Evolutionary conservation across 73 alveolate species (phyloP), one percentile per base, ranked within the genome.

Genomic region (Durusdinium trenchii): DNA sequence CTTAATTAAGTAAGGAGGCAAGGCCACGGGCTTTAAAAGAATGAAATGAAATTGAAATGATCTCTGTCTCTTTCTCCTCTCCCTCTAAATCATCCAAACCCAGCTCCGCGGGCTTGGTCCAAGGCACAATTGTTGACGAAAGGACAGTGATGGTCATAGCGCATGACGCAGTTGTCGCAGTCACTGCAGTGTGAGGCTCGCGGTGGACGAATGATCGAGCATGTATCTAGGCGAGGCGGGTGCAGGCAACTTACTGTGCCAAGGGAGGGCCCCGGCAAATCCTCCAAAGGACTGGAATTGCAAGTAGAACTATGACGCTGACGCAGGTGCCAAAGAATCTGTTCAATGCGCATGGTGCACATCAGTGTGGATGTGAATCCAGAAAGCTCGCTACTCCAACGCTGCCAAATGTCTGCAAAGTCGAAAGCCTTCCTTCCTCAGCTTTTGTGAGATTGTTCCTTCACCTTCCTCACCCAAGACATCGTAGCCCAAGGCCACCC

Each of bases 131-230:
- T 99, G 50, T 99, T 99, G 75, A 99, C 99, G 87, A 99, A 99
- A 30, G 99, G 99, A 75, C 99, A 99, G 81, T 99, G 99, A 86
- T 99, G 99, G 98, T 99, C 99, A 94, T 99, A 99, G 64, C 99
- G 99, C 89, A 99, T 87, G 16, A 99, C 99, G 76, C 99, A 99
- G 96, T 99, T 99, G 98, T 99, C 99, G 82, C 99, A 99, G 61
- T 97, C 99, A 42, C 98, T 54, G 90, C 99, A 99, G 96, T 99
- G 99, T 93, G 94, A 87, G 50, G 99, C 52, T 20, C 99, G 86
- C 32, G 99, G 99, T 26, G 99, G 99, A 84, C 99, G 99, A 47
- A 86, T 99, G 64, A 99, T 94, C 76, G 91, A 82, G 84, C 99
- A 99, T 38, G 99, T 99, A n/a, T 48, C 98, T 91, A 3, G 89